A percentile compares a stretch with the other conserved stretches of the same genome.
These are phyloP conservation scores for Bipolaris victoriae DNA, from an alignment of 2,329 filamentous ascomycete species.

Conservation along the genomic window DNA sequence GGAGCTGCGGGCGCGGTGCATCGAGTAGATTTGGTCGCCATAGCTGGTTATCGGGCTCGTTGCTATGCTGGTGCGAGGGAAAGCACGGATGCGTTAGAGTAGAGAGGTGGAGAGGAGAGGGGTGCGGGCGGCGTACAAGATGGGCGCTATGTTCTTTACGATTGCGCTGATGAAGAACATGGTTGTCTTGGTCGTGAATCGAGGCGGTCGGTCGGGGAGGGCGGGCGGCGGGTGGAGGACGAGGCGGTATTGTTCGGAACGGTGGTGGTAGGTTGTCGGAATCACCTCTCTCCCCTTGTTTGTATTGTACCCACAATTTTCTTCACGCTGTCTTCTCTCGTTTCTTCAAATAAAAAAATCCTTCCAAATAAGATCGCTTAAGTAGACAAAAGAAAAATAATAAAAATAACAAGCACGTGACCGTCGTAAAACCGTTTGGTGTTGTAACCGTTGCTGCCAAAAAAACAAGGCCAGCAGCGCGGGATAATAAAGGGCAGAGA, in stretches of 20 bases:
- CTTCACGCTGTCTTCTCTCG: neutral
- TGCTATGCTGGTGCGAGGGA: slow-evolving; percentile 56
- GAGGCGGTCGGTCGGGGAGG: neutral
- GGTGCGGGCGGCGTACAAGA: slow-evolving; percentile 49
- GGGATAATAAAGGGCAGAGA: neutral
- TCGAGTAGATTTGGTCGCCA: slow-evolving; percentile 70
- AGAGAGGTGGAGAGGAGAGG: neutral
- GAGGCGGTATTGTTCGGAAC: slow-evolving; percentile 10
- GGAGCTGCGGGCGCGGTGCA: slow-evolving; percentile 64
- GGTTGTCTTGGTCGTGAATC: neutral
- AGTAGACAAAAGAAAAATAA: too few relatives aligned
- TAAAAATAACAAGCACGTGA: neutral
- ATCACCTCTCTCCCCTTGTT: neutral
- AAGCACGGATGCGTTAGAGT: neutral
- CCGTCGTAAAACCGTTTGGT: too few relatives aligned
- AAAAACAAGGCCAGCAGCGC: neutral
- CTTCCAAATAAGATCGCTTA: too few relatives aligned
- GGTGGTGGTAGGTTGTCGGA: slow-evolving; percentile 6
- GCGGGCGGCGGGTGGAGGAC: neutral
- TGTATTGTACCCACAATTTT: neutral
- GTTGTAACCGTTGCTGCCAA: too few relatives aligned
- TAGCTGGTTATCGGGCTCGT: slow-evolving; percentile 69
- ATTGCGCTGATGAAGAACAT: slow-evolving; percentile 48
- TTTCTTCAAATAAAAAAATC: too few relatives aligned
- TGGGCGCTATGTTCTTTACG: slow-evolving; percentile 47